Percentiles rank a stretch among this genome's conserved stretches.
These are phyloP conservation scores for Purshia tridentata DNA, from an alignment of 306 rosid species.

Conservation along the genomic window DNA sequence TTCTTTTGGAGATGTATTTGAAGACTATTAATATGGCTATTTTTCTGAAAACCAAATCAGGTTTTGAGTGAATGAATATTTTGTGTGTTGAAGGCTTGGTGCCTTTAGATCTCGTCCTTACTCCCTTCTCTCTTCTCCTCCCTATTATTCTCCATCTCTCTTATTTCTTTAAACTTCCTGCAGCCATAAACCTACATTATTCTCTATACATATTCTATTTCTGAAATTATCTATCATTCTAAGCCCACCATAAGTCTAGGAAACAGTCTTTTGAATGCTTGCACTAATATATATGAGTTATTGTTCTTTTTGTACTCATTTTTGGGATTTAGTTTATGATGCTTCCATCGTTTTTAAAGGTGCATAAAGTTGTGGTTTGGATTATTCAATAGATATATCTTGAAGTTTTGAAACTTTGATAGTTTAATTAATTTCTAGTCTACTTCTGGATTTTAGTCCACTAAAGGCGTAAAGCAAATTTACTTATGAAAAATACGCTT, in stretches of 20 bases:
- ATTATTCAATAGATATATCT: background rate
- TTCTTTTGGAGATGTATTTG: background rate
- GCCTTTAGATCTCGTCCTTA: background rate
- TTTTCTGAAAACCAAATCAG: background rate
- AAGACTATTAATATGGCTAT: background rate
- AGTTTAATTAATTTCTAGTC: background rate
- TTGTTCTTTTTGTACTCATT: background rate
- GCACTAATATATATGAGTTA: background rate
- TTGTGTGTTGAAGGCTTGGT: background rate
- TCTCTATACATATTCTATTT: too few relatives aligned
- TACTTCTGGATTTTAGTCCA: background rate
- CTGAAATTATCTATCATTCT: too few relatives aligned
- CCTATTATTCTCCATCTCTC: background rate
- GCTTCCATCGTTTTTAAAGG: background rate
- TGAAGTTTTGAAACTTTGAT: background rate
- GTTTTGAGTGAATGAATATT: background rate
- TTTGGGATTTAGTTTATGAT: background rate
- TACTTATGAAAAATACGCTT: conserved; percentile 11
- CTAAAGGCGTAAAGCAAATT: background rate
- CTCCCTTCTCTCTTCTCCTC: background rate
- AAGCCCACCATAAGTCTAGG: too few relatives aligned
- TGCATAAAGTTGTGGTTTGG: background rate
- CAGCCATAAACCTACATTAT: background rate
- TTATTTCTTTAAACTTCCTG: background rate
- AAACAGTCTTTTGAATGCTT: background rate